Evolutionary conservation across 225 moss, liverwort and hornwort genomes (phyloP).

Genomic region (Bryoerythrophyllum caledonicum): DNA sequence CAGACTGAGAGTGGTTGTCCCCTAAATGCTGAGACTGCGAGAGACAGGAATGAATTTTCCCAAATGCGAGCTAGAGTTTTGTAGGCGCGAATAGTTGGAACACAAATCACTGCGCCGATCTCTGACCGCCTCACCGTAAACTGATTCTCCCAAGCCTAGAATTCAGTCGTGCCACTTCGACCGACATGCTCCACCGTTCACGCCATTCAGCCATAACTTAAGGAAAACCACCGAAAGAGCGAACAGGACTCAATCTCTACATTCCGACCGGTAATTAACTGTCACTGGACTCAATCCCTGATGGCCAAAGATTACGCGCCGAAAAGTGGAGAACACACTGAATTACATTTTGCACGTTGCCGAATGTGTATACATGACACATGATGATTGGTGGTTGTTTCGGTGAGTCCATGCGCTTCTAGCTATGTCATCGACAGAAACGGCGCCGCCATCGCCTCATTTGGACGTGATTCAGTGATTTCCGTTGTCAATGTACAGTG

Average conservation of each 20-base stretch:
- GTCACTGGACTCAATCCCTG: not conserved
- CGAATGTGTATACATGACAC: not conserved
- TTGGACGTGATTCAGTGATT: not conserved
- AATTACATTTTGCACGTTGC: not conserved
- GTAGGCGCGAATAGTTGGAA: not conserved
- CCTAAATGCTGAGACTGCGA: not conserved
- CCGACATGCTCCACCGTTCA: slow-evolving; percentile 2
- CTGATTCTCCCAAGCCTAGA: not conserved
- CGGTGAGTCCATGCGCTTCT: not conserved
- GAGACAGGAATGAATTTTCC: slow-evolving; percentile 4
- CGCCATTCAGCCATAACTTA: slow-evolving; percentile 17
- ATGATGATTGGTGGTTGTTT: not conserved
- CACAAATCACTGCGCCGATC: slow-evolving; percentile 12
- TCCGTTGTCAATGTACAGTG: not conserved
- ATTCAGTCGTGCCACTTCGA: not conserved
- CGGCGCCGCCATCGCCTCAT: not conserved
- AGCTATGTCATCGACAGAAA: not conserved
- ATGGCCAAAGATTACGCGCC: not conserved
- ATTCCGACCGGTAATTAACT: not conserved
- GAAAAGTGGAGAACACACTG: not conserved
- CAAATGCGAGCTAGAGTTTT: not conserved
- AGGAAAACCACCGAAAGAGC: slow-evolving; percentile 14
- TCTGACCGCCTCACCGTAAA: not conserved
- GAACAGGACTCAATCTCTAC: no score
- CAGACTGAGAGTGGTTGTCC: not conserved